Base-by-base conservation (phyloP, 2,329 filamentous ascomycete genomes). In the Pseudogymnoascus sp. region DNA sequence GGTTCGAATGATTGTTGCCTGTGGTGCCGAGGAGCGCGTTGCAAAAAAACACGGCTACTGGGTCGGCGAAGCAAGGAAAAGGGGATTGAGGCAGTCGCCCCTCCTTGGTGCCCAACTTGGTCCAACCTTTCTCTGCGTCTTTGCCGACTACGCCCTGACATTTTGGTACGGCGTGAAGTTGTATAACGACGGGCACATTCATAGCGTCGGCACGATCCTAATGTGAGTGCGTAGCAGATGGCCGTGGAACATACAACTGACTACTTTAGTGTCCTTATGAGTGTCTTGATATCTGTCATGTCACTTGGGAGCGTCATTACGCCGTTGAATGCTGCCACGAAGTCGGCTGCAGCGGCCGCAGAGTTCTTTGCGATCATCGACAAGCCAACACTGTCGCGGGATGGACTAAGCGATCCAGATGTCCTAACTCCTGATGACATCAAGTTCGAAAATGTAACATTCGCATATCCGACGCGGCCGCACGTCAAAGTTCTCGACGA, bases 391-490 rank as follows among this genome's bases (percentile, higher is more conserved):
- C 77, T 79, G 1, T 68, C 70, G 0, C 69, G 65, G 0, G 77
- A 75, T 23, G 76, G 75, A 4, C 70, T 83, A 4, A 78, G 71
- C 62, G 78, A 75, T 0, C 80, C 80, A 0, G 78, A 82, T n/a
- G 78, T 81, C 16, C 79, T 78, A 1, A 77, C 78, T 1, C 75
- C 73, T 5, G 75, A 76, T 16, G 81, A 87, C 61, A 86, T 90
- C 59, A 74, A 80, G 4, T 83, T 92, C 42, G 75, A 83, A 10
- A 78, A 84, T 44, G 82, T 92, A 10, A 82, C 80, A n/a, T 92
- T 92, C 69, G 83, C 87, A 1, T 92, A 92, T 69, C 89, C 89
- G 0, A 84, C 77, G 59, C 79, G 87, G 11, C 84, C 85, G 0
- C 80, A 86, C 64, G 81, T 87, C 65, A 84, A 84, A 68, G 83